Conservation (phyloP, 2,329 filamentous ascomycete genomes). For the Fusarium sp. region DNA sequence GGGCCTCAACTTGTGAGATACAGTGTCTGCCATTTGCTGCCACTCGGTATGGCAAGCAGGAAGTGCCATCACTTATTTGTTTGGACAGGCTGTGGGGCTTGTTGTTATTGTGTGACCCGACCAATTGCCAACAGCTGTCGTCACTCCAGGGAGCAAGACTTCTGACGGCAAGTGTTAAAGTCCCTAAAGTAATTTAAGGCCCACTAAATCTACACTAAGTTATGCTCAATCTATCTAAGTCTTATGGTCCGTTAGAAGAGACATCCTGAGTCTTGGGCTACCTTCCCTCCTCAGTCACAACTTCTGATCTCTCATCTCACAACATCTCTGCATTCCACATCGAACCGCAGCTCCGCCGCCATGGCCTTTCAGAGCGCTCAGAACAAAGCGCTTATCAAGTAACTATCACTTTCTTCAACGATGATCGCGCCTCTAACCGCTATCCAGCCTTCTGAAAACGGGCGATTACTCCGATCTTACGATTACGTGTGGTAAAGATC, state of each 20-base stretch:
- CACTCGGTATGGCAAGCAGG: fast-evolving
- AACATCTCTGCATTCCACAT: neutral
- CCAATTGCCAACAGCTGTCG: neutral
- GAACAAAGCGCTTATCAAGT: neutral
- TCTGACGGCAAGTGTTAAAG: fast-evolving
- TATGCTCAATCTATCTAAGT: neutral
- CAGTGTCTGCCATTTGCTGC: fast-evolving
- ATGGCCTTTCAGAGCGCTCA: neutral
- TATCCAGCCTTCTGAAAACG: neutral
- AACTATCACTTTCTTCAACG: neutral
- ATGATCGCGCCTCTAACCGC: neutral
- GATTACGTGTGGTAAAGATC: neutral
- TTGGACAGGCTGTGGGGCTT: too few species aligned
- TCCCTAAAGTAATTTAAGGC: fast-evolving
- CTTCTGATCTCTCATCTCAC: neutral
- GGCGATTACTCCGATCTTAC: slow-evolving; percentile 11
- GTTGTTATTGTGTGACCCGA: neutral
- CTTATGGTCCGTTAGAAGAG: neutral
- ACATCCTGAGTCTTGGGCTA: neutral
- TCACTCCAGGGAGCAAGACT: neutral
- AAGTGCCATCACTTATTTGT: neutral
- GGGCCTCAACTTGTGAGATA: fast-evolving
- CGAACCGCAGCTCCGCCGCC: fast-evolving
- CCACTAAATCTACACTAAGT: neutral
- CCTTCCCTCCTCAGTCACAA: neutral